phyloP scores from a whole-genome alignment of 1,284 basidiomycete genomes.

The Somion occarium region DNA sequence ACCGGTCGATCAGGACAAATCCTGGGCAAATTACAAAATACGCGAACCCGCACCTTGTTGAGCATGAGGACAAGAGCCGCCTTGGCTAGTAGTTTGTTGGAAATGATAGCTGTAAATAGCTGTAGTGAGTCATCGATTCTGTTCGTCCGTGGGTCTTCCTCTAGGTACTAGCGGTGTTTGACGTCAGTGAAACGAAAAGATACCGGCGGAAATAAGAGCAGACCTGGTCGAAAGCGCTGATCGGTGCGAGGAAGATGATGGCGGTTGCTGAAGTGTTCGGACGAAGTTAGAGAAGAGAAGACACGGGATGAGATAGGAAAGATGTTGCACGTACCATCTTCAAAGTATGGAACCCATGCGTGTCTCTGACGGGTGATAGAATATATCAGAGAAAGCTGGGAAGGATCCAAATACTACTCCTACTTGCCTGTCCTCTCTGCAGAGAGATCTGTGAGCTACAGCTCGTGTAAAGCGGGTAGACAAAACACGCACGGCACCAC shows the following conservation, averaged over 20 bases:
- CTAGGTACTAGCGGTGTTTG: conserved; percentile 54
- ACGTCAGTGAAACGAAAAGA: conserved; percentile 8
- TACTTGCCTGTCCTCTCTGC: conserved; percentile 50
- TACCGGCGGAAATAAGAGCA: conserved; percentile 12
- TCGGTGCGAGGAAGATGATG: conserved; percentile 73
- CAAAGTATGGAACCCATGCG: conserved; percentile 78
- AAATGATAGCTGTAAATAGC: conserved; percentile 67
- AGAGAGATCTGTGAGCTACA: conserved; percentile 5
- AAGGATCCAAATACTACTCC: too few species aligned
- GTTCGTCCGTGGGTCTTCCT: conserved; percentile 73
- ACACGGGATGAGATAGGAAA: conserved; percentile 5
- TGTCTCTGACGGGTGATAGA: conserved; percentile 51
- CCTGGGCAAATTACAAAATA: neutral
- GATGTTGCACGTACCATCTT: conserved; percentile 55
- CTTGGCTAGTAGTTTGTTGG: conserved; percentile 67
- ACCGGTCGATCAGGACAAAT: neutral
- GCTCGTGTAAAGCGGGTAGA: neutral
- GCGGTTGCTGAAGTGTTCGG: conserved; percentile 46
- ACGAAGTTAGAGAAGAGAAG: conserved; percentile 6
- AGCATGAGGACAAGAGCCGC: conserved; percentile 70
- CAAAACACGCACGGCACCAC: conserved; percentile 58
- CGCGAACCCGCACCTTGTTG: conserved; percentile 66
- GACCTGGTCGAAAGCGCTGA: conserved; percentile 81
- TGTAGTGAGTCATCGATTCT: conserved; percentile 77
- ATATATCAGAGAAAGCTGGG: neutral